Evolutionary conservation across 2,329 filamentous ascomycete species (phyloP), one percentile per base, ranked within the genome.

Genomic region (Nothopassalora personata): DNA sequence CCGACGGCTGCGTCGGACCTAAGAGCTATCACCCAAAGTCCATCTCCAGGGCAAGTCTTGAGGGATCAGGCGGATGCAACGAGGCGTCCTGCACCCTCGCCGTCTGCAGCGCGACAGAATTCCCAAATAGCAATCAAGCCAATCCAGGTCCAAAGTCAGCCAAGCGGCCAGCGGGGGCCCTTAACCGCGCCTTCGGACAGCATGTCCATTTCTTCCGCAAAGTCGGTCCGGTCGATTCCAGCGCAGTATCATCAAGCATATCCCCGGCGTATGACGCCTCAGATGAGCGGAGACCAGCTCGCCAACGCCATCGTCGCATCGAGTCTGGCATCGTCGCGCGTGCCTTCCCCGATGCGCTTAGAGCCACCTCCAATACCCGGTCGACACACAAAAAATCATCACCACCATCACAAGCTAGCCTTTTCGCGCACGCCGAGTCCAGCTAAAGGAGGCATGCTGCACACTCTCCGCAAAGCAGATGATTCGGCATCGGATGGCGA

Each of bases 231-330:
- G 49, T 72, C 69, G 23, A 68, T 74, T 13, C 57, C 67, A 11
- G 72, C 72, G 9, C 66, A 71, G 30, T 74, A 66, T 57, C 65
- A 72, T 53, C 68, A 70, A 45, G 62, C 72, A 7, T 65, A 74
- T 58, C 72, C 71, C 5, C 68, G 70, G 28, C 69, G 72, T 9
- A 73, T 76, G 48, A 74, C 75, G 8, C 77, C 78, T 7, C 74
- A 79, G 54, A 78, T 86, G 30, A 81, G 82, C 0, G 79, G 89
- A 9, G 82, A 86, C 59, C 85, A 85, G 0, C 81, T 92, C 7
- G 86, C 88, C 11, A 84, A 84, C 66, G 89, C 89, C 62, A 90
- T 92, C 59, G 82, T 92, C 67, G 89, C 88, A 1, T 86, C 88
- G 1, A 88, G 86, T 27, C 78, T 92, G 0, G 89, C 89, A 5